phyloP scores from a whole-genome alignment of 2,329 filamentous ascomycete genomes.

The Polychaeton citri region DNA sequence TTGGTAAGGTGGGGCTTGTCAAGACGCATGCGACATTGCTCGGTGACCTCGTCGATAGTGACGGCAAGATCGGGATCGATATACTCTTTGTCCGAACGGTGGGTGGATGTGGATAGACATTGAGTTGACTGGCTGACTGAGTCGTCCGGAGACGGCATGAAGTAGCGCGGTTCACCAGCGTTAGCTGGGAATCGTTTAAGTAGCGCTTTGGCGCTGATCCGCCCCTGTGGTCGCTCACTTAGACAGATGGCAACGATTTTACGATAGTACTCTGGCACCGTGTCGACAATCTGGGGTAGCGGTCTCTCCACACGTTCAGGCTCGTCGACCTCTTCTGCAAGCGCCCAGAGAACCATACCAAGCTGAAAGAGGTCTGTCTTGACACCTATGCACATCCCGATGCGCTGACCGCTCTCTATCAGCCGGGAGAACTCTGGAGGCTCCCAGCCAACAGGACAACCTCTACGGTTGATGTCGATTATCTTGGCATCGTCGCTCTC shows the following conservation, averaged over 20 bases:
- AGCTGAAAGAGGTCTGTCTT: conserved; percentile 95
- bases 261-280: conserved; percentile 67
- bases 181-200: conserved; percentile 51
- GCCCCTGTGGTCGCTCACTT: conserved; percentile 55
- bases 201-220: conserved; percentile 60
- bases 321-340: conserved; percentile 79
- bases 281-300: conserved; percentile 41
- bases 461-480: conserved; percentile 93
- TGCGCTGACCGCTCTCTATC: conserved; percentile 76
- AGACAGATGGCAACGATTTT: conserved; percentile 65
- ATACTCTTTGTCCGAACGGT: conserved; percentile 33
- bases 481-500: conserved; percentile 76
- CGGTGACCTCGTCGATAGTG: conserved; percentile 29
- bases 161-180: conserved; percentile 3
- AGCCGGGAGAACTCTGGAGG: conserved; percentile 79
- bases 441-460: conserved; percentile 97
- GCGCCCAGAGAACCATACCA: conserved; percentile 91
- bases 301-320: conserved; percentile 69
- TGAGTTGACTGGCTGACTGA: conserved; percentile 15
- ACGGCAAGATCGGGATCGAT: conserved; percentile 33
- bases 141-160: conserved; percentile 1
- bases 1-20: conserved; percentile 2
- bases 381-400: conserved; percentile 95
- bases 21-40: conserved; percentile 8
- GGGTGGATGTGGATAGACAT: conserved; percentile 25